Base-by-base conservation (phyloP, 257 asterid genomes). In the Solanum pimpinellifolium region DNA sequence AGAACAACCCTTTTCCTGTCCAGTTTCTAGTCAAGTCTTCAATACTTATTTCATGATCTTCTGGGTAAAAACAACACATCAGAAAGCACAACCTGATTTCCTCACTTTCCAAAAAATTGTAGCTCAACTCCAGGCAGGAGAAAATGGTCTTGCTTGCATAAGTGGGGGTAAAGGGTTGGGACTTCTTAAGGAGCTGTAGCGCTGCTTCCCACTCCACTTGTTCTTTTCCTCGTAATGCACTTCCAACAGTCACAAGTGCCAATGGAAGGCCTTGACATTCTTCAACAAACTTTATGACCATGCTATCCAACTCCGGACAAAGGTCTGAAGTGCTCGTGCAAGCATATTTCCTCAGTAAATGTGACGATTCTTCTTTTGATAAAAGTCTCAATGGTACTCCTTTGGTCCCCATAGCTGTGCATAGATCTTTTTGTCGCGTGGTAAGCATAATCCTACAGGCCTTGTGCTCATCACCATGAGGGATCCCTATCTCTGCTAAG, bases 21-120 rank as follows among this genome's bases (percentile, higher is more conserved):
- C 68, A 78, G 76, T 73, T 75, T n/a, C 87, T 84, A 6, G 70
- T 66, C 23, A 87, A 37, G 42, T 18, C 29, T 29, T 86, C 90
- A 16, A 88, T 49, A 8, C 33, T 15, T 35, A 88, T 85, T 12
- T 85, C 84, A 49, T 29, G 47, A 68, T 85, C 90, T 85, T 73
- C 90, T 9, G 88, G 88, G 44, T 77, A 88, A 35, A 88, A 78
- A 80, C 66, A 37, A 41, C 88, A 85, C 23, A 85, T n/a, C 11
- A 88, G 74, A 35, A 88, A 82, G 42, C 86, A 68, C 41, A 44
- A 29, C 6, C 72, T 85, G 69, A 11, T 69, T 49, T 85, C 84
- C 56, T 88, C 86, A 85, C 42, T 73, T 80, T 49, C 33, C 56
- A 88, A 37, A 31, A 52, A 13, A 13, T 88, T 46, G 29, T 66